Evolutionary conservation across 202 grass and related monocot genomes (phyloP).

Genomic region (Saccharum hybrid): DNA sequence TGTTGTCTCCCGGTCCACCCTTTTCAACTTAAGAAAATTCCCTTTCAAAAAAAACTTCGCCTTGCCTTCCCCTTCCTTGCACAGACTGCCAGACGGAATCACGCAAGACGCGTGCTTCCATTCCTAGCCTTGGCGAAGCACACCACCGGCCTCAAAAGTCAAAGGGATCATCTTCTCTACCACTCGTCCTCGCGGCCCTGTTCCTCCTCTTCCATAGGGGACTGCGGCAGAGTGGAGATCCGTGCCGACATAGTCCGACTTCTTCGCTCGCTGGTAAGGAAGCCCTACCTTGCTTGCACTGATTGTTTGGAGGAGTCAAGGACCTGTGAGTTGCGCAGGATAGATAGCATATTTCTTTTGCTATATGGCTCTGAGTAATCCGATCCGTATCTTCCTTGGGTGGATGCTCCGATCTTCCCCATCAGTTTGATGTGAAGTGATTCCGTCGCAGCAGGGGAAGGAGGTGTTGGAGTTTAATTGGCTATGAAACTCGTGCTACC

Average conservation of each 20-base stretch:
- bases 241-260: background rate
- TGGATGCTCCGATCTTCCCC: constrained; percentile 3
- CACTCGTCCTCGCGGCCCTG: background rate
- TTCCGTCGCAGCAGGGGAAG: background rate
- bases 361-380: background rate
- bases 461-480: background rate
- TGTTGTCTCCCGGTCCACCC: background rate
- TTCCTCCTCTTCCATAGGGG: background rate
- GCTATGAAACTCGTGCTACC: constrained; percentile 36
- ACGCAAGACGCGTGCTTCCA: constrained; percentile 36
- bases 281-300: background rate
- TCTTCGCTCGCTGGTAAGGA: constrained; percentile 37
- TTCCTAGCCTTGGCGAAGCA: constrained; percentile 5
- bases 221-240: background rate
- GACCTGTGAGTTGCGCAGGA: background rate
- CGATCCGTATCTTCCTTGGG: background rate
- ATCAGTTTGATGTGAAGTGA: background rate
- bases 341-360: background rate
- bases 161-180: background rate
- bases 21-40: background rate
- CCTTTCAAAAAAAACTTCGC: background rate
- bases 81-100: background rate
- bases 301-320: background rate
- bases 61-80: background rate
- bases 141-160: background rate